Base-by-base conservation (phyloP, 2,329 filamentous ascomycete genomes). In the Teratosphaeria pseudoeucalypti region DNA sequence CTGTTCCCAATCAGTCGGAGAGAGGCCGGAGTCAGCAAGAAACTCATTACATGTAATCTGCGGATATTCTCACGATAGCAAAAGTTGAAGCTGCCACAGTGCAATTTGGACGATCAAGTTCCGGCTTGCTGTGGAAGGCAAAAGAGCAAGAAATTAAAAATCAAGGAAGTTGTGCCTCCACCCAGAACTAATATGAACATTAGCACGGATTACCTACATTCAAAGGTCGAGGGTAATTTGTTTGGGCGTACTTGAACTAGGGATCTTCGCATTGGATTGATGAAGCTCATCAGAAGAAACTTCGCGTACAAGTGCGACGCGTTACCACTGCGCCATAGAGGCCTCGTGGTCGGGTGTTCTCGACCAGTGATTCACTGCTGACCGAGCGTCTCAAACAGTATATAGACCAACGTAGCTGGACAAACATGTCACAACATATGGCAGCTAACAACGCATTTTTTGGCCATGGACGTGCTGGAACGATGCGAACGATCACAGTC, bases 311-410 rank as follows among this genome's bases (percentile, higher is more conserved):
- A 53, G 56, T 52, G 56, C 57, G 57, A 58, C 47, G 34, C 47
- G 52, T 58, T 34, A 58, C 52, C 32, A 55, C 55, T 56, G 55
- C 55, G 55, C 55, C 55, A 55, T 58, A 55, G n/a, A 49, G 43
- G 43, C 19, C 4, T 3, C 29, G 23, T 2, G 43, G 1, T 49
- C 19, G n/a, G 26, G 43, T 49, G 9, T 19, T 6, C 43, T 49
- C 43, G 19, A 49, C 19, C n/a, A 49, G 43, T 49, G 43, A 23
- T 9, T 0, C 1, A 10, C 16, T 49, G 43, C 43, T 49, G 43
- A 49, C 16, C 26, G 19, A 49, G 43, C 43, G 43, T 19, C 16
- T 49, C 43, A 19, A 49, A 19, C 9, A 9, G 19, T 19, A 23
- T 49, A 49, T 49, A 19, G 5, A 49, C 9, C 19, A 39, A 4